Conservation (phyloP, 768 basidiomycete genomes). For the Boletus eberwhitei region DNA sequence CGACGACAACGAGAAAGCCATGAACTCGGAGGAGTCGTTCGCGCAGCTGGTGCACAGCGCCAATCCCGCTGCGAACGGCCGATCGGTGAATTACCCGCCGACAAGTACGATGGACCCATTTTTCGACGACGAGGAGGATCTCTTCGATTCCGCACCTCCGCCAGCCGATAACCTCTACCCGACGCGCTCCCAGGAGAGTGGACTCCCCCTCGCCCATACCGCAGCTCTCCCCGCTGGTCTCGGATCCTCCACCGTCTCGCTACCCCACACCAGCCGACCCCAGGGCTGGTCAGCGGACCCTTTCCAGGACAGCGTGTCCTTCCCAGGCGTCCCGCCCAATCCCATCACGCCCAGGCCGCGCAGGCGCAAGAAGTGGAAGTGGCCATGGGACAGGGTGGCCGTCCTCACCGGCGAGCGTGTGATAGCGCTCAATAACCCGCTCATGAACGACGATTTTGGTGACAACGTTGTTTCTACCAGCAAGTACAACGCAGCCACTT, state of each 20-base stretch:
- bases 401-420: constrained; percentile 70
- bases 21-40: constrained; percentile 29
- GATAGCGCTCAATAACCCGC: constrained; percentile 76
- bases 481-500: constrained; percentile 88
- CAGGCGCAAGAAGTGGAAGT: constrained; percentile 53
- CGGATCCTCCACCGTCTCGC: constrained; percentile 46
- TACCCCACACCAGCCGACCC: constrained; percentile 41
- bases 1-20: background rate
- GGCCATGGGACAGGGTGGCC: constrained; percentile 79
- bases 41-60: constrained; percentile 25
- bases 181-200: constrained; percentile 46
- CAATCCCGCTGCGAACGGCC: constrained; percentile 23
- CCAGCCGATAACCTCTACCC: constrained; percentile 11
- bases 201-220: constrained; percentile 52
- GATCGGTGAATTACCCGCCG: constrained; percentile 52
- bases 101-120: constrained; percentile 61
- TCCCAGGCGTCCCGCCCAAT: constrained; percentile 31
- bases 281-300: constrained; percentile 69
- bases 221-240: constrained; percentile 63
- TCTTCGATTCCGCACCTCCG: constrained; percentile 4
- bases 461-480: constrained; percentile 90
- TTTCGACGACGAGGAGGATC: constrained; percentile 78
- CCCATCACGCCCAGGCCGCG: background rate
- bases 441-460: constrained; percentile 61
- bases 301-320: constrained; percentile 44